A percentile compares a stretch with the other conserved stretches of the same genome.
phyloP scores from a whole-genome alignment of 371 early-diverging fungal species.

The Conidiobolus incongruus region DNA sequence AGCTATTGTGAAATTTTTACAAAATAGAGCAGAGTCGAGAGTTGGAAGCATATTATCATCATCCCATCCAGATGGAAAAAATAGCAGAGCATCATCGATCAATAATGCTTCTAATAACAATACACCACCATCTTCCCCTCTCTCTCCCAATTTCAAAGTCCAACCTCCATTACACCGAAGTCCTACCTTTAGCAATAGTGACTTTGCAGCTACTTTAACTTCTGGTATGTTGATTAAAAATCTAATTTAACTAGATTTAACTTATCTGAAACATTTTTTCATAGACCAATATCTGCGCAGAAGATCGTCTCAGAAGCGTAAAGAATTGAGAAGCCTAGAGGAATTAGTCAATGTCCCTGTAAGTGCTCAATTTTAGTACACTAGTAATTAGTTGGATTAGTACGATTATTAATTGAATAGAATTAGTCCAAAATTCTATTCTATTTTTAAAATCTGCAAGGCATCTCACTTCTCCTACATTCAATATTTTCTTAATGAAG shows the following conservation, averaged over 20 bases:
- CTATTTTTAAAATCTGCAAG: too few relatives aligned
- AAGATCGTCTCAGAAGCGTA: too few relatives aligned
- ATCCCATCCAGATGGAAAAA: not conserved
- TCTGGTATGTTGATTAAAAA: not conserved
- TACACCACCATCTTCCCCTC: conserved; percentile 2
- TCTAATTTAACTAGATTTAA: not conserved
- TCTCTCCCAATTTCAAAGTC: not conserved
- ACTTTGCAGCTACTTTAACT: not conserved
- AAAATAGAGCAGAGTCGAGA: conserved; percentile 4
- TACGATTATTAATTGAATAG: too few relatives aligned
- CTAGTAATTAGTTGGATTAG: too few relatives aligned
- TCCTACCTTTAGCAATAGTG: not conserved
- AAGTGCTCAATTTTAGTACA: too few relatives aligned
- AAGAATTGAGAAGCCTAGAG: too few relatives aligned
- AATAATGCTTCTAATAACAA: conserved; percentile 1
- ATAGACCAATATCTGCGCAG: too few relatives aligned
- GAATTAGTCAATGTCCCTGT: too few relatives aligned
- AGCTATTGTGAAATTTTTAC: conserved; percentile 3
- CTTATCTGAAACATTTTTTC: too few relatives aligned
- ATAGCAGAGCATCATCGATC: not conserved
- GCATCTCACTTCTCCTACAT: too few relatives aligned
- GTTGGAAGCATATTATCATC: conserved; percentile 1
- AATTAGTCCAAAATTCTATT: too few relatives aligned
- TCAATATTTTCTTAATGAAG: too few relatives aligned
- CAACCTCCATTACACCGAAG: not conserved